A percentile compares a stretch with the other conserved stretches of the same genome.
Conservation (phyloP, 495 filamentous ascomycete genomes). For the Annulohypoxylon nitens region DNA sequence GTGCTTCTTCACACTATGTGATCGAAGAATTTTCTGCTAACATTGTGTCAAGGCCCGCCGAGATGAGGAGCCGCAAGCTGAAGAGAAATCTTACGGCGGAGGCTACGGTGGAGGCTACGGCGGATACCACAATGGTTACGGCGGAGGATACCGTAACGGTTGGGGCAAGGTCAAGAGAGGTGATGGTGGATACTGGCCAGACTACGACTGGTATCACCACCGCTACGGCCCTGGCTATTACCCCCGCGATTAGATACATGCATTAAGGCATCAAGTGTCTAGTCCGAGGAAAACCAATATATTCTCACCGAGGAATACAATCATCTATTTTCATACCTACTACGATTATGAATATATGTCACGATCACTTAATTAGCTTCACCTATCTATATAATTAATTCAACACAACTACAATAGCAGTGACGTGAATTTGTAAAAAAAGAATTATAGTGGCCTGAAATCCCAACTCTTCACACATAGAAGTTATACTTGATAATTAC, state of each 20-base stretch:
- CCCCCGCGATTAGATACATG: background rate
- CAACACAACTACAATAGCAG: too few species aligned
- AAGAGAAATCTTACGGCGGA: background rate
- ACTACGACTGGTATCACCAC: conserved; percentile 3
- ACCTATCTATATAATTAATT: too few species aligned
- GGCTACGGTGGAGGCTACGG: conserved; percentile 14
- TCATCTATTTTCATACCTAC: background rate
- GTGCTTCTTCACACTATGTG: background rate
- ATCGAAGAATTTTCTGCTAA: background rate
- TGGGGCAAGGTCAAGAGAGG: conserved; percentile 10
- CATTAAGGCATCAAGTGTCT: too few species aligned
- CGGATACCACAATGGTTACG: background rate
- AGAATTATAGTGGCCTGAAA: too few species aligned
- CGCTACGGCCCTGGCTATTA: background rate
- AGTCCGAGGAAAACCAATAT: too few species aligned
- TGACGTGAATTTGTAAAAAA: too few species aligned
- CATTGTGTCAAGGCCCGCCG: background rate
- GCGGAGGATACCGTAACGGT: background rate
- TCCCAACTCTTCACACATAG: background rate
- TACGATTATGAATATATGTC: too few species aligned
- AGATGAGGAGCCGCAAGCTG: background rate
- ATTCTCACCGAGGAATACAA: too few species aligned
- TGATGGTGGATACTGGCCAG: background rate
- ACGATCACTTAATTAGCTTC: too few species aligned
- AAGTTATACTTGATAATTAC: background rate